These are phyloP conservation scores for Clathrus columnatus DNA, from an alignment of 768 basidiomycete species.

Conservation along the genomic window DNA sequence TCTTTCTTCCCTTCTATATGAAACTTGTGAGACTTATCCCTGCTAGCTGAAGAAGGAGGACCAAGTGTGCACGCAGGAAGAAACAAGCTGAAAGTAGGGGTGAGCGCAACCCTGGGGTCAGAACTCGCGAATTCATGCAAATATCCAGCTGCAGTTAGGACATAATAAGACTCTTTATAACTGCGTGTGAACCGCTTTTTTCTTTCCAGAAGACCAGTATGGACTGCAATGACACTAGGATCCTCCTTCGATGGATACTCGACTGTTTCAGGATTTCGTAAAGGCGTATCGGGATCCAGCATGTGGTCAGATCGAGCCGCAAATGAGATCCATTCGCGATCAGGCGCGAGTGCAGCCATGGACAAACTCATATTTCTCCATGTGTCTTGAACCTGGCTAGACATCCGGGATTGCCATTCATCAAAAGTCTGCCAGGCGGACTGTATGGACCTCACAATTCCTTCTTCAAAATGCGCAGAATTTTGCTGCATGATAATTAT, in stretches of 20 bases:
- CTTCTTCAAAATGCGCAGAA: slow-evolving; percentile 93
- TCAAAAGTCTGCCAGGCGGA: slow-evolving; percentile 97
- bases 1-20: slow-evolving; percentile 91
- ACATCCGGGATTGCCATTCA: slow-evolving; percentile 85
- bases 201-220: slow-evolving; percentile 84
- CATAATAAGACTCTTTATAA: slow-evolving; percentile 81
- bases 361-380: slow-evolving; percentile 61
- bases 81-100: slow-evolving; percentile 81
- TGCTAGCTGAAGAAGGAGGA: slow-evolving; percentile 62
- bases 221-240: slow-evolving; percentile 74
- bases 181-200: slow-evolving; percentile 90
- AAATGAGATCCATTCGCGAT: slow-evolving; percentile 94
- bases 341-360: slow-evolving; percentile 75
- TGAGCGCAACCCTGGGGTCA: slow-evolving; percentile 47
- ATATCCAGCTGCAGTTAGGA: slow-evolving; percentile 93
- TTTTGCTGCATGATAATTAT: slow-evolving; percentile 98
- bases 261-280: slow-evolving; percentile 69
- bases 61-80: slow-evolving; percentile 93
- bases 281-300: slow-evolving; percentile 92
- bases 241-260: slow-evolving; percentile 89
- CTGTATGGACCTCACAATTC: slow-evolving; percentile 89
- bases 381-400: slow-evolving; percentile 60
- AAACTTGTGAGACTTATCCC: slow-evolving; percentile 82
- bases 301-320: slow-evolving; percentile 90
- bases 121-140: slow-evolving; percentile 83